Evolutionary conservation across 1,139 yeast genomes (phyloP), one percentile per base, ranked within the genome.

Genomic region (Lodderomyces orthopsilosis): DNA sequence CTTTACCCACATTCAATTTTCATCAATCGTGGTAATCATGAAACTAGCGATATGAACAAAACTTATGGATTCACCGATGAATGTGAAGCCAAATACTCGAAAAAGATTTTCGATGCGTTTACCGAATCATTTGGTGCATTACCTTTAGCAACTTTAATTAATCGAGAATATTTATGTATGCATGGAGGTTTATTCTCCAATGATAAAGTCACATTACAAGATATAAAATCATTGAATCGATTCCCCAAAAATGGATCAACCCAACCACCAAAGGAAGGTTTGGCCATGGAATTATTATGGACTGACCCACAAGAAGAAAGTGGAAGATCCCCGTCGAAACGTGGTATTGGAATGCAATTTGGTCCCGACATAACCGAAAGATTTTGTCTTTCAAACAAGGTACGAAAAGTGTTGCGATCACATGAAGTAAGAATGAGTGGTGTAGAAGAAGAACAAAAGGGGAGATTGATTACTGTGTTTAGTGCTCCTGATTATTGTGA

Each of bases 401-500:
- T 93, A 49, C 77, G 85, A 55, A 93, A 89, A 49, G 78, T 94
- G 35, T 85, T 93, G 56, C 76, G 99, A 56, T 89, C 97, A 2
- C 99, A 93, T 59, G 98, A 93, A 65, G 97, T 93, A 6, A 76
- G 98, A 58, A 85, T 85, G 86, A 83, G 77, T 6, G 99, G 99
- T 40, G 89, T 85, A 46, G 91, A 89, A 51, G 75, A 74, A 42
- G 98, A 93, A 59, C 99, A 93, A 58, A 75, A 84, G 47, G 95
- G 95, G 8, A 75, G 83, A 54, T 77, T 93, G 42, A 80, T 90
- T 46, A 93, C 99, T 0, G 96, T 93, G 18, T 93, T 93, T 64
- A 84, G 95, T 63, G 98, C 99, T 0, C 99, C 99, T 34, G 91
- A 94, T 63, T 93, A 93, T 64, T 91, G 98, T 66, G 99, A 94